Percentiles rank a stretch among this genome's conserved stretches.
Conservation (phyloP, 2,329 filamentous ascomycete genomes). For the Simplicillium sp. region DNA sequence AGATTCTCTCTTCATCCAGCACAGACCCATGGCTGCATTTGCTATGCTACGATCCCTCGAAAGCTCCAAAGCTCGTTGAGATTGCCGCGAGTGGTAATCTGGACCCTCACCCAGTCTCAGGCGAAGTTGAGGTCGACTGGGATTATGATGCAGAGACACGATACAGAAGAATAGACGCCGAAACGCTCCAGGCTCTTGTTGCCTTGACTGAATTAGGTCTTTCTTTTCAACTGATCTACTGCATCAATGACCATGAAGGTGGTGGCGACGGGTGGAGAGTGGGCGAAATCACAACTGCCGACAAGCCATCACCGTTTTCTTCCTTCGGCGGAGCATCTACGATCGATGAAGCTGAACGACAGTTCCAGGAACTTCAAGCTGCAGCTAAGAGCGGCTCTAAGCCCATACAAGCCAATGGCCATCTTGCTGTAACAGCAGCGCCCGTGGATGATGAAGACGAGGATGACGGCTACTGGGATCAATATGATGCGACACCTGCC, state of each 20-base stretch:
- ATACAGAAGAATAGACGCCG: slow-evolving; percentile 62
- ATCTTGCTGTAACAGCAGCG: background rate
- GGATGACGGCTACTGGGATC: slow-evolving; percentile 72
- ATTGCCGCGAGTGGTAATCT: slow-evolving; percentile 53
- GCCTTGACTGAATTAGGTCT: slow-evolving; percentile 52
- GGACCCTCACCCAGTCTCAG: slow-evolving; percentile 73
- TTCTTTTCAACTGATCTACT: slow-evolving; percentile 60
- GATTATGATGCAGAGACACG: slow-evolving; percentile 51
- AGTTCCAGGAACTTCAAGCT: slow-evolving; percentile 28
- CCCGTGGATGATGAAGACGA: slow-evolving; percentile 49
- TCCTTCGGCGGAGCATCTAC: slow-evolving; percentile 39
- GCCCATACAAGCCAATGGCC: background rate
- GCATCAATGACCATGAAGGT: slow-evolving; percentile 52
- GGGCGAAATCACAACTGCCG: slow-evolving; percentile 55
- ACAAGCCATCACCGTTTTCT: slow-evolving; percentile 47
- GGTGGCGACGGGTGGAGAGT: slow-evolving; percentile 60
- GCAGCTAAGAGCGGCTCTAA: slow-evolving; percentile 10
- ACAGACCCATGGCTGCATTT: slow-evolving; percentile 65
- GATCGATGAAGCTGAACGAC: slow-evolving; percentile 52
- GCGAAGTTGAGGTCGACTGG: slow-evolving; percentile 68
- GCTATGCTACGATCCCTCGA: slow-evolving; percentile 56
- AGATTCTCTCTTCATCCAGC: slow-evolving; percentile 50
- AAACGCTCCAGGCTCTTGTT: slow-evolving; percentile 63
- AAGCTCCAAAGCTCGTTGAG: slow-evolving; percentile 47
- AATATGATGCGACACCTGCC: slow-evolving; percentile 63